These are phyloP conservation scores for Colletotrichum simmondsii DNA, from an alignment of 2,329 filamentous ascomycete genomes.

Conservation along the genomic window DNA sequence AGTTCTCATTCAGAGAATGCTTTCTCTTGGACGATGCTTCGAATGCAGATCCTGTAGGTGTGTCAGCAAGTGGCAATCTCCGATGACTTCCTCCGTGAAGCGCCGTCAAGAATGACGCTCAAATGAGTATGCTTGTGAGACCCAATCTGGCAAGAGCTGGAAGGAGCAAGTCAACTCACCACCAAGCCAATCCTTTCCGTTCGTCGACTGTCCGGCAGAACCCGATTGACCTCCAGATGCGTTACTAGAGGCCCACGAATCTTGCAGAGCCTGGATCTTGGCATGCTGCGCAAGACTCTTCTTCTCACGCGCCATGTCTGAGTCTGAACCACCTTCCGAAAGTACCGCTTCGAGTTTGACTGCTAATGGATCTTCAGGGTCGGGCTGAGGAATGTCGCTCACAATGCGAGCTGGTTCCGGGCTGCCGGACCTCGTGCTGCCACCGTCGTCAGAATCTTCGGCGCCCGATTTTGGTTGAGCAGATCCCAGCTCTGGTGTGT, in stretches of 20 bases:
- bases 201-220: neutral
- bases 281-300: constrained; percentile 13
- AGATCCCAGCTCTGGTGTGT: neutral
- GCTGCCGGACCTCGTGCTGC: neutral
- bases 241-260: constrained; percentile 41
- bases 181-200: constrained; percentile 8
- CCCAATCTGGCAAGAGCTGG: neutral
- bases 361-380: neutral
- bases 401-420: constrained; percentile 33
- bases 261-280: constrained; percentile 43
- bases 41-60: neutral
- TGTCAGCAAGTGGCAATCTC: too few relatives aligned
- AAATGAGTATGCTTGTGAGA: neutral
- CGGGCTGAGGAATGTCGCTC: constrained; percentile 37
- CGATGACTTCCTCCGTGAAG: too few relatives aligned
- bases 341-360: neutral
- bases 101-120: too few relatives aligned
- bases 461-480: neutral
- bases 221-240: neutral
- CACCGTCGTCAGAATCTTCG: neutral
- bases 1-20: neutral
- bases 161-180: neutral
- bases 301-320: constrained; percentile 3
- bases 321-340: neutral
- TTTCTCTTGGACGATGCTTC: constrained; percentile 1